These are phyloP conservation scores for Cercophora newfieldiana DNA, from an alignment of 495 filamentous ascomycete genomes.

Conservation along the genomic window DNA sequence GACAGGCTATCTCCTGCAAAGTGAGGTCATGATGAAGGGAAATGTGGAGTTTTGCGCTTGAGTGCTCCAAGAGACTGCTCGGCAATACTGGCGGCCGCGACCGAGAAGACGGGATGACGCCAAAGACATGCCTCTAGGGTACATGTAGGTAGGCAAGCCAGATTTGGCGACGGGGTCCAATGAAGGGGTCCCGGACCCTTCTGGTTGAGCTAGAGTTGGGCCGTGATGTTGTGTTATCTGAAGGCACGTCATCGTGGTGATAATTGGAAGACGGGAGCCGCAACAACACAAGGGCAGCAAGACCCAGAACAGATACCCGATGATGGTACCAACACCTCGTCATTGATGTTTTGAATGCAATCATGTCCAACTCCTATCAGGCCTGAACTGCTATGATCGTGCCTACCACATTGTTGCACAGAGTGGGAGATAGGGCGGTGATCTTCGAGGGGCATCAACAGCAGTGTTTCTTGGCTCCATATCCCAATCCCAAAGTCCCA, in stretches of 20 bases:
- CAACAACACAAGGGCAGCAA: neutral
- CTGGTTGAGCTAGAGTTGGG: neutral
- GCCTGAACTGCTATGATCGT: neutral
- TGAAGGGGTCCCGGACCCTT: neutral
- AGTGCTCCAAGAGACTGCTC: neutral
- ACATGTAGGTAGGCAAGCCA: too few species aligned
- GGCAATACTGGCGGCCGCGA: neutral
- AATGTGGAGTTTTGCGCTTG: neutral
- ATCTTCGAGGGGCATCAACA: too few species aligned
- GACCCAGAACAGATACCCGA: neutral
- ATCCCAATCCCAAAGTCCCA: too few species aligned
- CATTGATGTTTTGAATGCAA: neutral
- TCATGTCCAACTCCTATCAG: neutral
- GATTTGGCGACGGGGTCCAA: neutral
- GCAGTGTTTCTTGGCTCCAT: too few species aligned
- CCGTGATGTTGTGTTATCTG: neutral
- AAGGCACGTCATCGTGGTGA: neutral
- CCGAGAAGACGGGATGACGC: neutral
- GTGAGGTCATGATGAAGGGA: conserved; percentile 13
- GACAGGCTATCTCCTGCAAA: neutral
- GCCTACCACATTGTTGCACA: neutral
- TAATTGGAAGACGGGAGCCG: neutral
- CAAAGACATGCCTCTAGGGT: neutral
- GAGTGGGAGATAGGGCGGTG: neutral
- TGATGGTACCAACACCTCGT: neutral